Evolutionary conservation across 495 filamentous ascomycete genomes (phyloP).

Genomic region (Aspergillus campestris): DNA sequence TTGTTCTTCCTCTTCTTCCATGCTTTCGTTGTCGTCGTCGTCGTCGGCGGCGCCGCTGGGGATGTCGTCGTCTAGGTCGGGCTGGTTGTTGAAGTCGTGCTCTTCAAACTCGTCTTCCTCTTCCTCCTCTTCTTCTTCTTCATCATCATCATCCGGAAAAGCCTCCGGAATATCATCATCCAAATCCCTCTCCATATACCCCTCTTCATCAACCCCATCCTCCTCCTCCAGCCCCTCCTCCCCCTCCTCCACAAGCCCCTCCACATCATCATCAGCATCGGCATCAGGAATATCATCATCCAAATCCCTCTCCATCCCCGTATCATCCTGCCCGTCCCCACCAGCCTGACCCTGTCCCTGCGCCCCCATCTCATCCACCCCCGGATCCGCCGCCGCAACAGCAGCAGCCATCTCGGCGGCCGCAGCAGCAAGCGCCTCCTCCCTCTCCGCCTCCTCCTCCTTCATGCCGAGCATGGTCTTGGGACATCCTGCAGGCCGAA

Average conservation of each 20-base stretch:
- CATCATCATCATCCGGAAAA: constrained; percentile 38
- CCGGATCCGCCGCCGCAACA: constrained; percentile 46
- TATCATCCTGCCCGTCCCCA: constrained; percentile 22
- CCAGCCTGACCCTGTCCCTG: constrained; percentile 15
- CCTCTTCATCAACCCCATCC: constrained; percentile 30
- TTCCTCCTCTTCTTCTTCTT: constrained; percentile 28
- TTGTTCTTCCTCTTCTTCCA: constrained; percentile 18
- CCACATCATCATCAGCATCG: constrained; percentile 26
- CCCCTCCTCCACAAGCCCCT: constrained; percentile 33
- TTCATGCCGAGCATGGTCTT: constrained; percentile 71
- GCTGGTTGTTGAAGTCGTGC: constrained; percentile 30
- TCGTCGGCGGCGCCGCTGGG: constrained; percentile 24
- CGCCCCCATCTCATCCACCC: constrained; percentile 17
- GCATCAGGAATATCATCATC: constrained; percentile 42
- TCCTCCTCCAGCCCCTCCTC: constrained; percentile 35
- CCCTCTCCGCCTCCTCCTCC: constrained; percentile 70
- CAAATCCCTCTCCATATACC: constrained; percentile 38
- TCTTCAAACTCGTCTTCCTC: constrained; percentile 6
- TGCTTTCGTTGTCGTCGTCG: constrained; percentile 20
- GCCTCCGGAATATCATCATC: constrained; percentile 46
- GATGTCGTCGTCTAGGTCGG: constrained; percentile 37
- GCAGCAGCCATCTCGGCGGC: constrained; percentile 59
- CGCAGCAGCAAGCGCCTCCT: constrained; percentile 66
- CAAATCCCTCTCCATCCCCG: constrained; percentile 38
- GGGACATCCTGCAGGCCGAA: constrained; percentile 63